Evolutionary conservation across 331 rosid species (phyloP).

Genomic region (Cucumis variabilis): DNA sequence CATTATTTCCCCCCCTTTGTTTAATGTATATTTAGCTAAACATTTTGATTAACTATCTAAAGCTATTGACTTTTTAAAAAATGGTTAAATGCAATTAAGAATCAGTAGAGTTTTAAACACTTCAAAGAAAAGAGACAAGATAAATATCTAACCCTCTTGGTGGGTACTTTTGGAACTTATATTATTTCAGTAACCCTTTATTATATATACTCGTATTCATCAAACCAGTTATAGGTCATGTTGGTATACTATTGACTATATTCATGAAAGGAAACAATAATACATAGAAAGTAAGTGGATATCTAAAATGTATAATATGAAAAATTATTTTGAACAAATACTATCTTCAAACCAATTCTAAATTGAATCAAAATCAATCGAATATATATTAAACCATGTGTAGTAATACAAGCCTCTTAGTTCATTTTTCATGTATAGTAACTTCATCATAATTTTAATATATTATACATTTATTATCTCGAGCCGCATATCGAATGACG

Average conservation of each 20-base stretch:
- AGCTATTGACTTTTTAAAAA: background rate
- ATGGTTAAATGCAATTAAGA: conserved; percentile 7
- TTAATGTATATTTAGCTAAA: background rate
- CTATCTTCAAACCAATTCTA: no score
- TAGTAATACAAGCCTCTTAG: no score
- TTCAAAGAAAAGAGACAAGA: background rate
- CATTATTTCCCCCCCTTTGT: background rate
- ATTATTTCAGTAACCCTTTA: background rate
- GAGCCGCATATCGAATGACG: background rate
- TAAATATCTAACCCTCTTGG: background rate
- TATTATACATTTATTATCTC: background rate
- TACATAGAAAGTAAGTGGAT: background rate
- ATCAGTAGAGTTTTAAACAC: background rate
- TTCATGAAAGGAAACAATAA: background rate
- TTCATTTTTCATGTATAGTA: no score
- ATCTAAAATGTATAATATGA: background rate
- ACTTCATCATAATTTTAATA: no score
- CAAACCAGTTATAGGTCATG: background rate
- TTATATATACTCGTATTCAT: no score
- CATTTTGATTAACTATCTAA: background rate
- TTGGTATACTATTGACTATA: no score
- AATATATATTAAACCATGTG: no score
- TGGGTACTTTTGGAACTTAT: background rate
- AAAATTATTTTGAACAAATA: no score
- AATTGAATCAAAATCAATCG: no score